Percentiles rank a stretch among this genome's conserved stretches.
phyloP scores from a whole-genome alignment of 2,329 filamentous ascomycete species.

The Fusarium pilosicola region DNA sequence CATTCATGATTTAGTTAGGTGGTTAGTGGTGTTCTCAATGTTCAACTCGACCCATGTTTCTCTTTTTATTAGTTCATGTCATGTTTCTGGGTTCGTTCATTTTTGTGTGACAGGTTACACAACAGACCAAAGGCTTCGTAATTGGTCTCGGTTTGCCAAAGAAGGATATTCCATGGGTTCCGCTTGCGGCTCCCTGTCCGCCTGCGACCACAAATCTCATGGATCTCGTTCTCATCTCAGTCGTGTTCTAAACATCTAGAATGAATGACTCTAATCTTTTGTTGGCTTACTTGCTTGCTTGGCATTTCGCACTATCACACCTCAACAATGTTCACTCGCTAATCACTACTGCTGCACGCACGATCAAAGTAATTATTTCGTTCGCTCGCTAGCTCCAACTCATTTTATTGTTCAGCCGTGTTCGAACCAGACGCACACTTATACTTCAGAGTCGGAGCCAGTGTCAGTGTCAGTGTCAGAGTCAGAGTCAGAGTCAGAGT shows the following conservation, averaged over 20 bases:
- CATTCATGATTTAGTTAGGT: neutral
- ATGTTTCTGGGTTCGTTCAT: neutral
- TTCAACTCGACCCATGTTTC: slow-evolving; percentile 2
- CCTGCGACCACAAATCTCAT: neutral
- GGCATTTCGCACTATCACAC: neutral
- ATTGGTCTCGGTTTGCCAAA: slow-evolving; percentile 27
- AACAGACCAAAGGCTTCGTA: slow-evolving; percentile 13
- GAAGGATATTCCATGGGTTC: slow-evolving; percentile 16
- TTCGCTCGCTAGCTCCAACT: slow-evolving; percentile 27
- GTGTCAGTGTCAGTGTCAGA: neutral
- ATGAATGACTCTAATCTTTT: slow-evolving; percentile 22
- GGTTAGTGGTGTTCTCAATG: neutral
- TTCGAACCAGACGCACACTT: neutral
- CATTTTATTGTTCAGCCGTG: slow-evolving; percentile 5
- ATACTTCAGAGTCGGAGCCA: neutral
- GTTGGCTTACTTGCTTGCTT: neutral
- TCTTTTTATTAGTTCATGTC: neutral
- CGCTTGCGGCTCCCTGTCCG: slow-evolving; percentile 17
- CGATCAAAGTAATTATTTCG: slow-evolving; percentile 22
- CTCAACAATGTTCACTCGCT: slow-evolving; percentile 18
- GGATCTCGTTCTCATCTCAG: neutral
- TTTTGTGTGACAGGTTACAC: slow-evolving; percentile 18
- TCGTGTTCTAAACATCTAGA: neutral
- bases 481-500: neutral
- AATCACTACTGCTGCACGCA: slow-evolving; percentile 21